Evolutionary conservation across 495 filamentous ascomycete species (phyloP).

Genomic region (Symbiotaphrina buchneri): DNA sequence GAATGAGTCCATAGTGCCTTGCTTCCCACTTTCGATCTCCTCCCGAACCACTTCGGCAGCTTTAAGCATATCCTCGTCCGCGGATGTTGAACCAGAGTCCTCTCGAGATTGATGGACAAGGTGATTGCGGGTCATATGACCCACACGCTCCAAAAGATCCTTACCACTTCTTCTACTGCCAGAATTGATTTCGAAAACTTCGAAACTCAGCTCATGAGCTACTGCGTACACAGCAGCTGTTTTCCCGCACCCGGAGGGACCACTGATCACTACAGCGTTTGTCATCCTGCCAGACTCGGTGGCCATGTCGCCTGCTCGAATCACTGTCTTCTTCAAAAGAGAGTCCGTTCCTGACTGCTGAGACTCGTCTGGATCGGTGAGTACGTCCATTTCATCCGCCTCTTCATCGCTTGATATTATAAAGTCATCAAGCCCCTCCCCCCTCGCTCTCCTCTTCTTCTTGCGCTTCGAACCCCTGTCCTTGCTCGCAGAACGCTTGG

Average conservation of each 20-base stretch:
- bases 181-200: slow-evolving; percentile 87
- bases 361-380: slow-evolving; percentile 40
- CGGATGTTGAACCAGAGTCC: slow-evolving; percentile 6
- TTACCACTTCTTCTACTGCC: slow-evolving; percentile 64
- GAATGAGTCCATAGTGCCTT: slow-evolving; percentile 61
- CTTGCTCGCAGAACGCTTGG: slow-evolving; percentile 18
- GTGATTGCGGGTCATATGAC: slow-evolving; percentile 93
- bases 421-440: slow-evolving; percentile 57
- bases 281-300: slow-evolving; percentile 18
- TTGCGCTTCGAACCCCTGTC: slow-evolving; percentile 18
- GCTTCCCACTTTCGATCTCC: slow-evolving; percentile 42
- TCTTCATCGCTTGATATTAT: slow-evolving; percentile 74
- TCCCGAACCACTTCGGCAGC: slow-evolving; percentile 10
- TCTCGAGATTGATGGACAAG: slow-evolving; percentile 38
- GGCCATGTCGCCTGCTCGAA: slow-evolving; percentile 28
- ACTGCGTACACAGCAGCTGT: slow-evolving; percentile 82
- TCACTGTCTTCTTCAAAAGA: slow-evolving; percentile 30
- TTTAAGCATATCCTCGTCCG: slow-evolving; percentile 10
- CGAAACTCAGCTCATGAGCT: slow-evolving; percentile 87
- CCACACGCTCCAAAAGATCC: slow-evolving; percentile 78
- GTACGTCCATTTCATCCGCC: slow-evolving; percentile 45
- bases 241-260: slow-evolving; percentile 80
- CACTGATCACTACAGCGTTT: slow-evolving; percentile 65
- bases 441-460: slow-evolving; percentile 49
- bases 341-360: slow-evolving; percentile 13